Base-by-base conservation (phyloP, 306 rosid species). In the Sicyos baderoa region DNA sequence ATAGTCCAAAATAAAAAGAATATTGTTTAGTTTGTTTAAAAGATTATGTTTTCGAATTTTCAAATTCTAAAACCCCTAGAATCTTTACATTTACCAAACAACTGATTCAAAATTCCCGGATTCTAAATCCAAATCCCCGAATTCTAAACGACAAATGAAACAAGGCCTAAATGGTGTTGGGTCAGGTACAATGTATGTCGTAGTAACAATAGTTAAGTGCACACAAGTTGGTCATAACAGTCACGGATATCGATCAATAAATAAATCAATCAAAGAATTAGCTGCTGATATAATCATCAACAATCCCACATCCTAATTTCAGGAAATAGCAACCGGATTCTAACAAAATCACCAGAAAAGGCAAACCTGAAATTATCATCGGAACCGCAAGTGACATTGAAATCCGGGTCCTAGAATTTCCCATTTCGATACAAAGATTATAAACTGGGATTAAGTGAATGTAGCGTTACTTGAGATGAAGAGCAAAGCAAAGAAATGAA, bases 231-330 rank as follows among this genome's bases (percentile, higher is more conserved):
- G 29, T 3, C 29, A 3, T 1, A 25, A 25, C 29, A 25, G 29
- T 25, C 29, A 3, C 29, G 2, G 3, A 25, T 25, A 25, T 1
- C 29, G 3, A 25, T 1, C 29, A 25, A 25, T n/a, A 47, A 88
- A 82, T 62, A 81, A 78, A 74, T 76, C 81, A 70, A 86, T 74
- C 27, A 89, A 74, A 16, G 88, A 84, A 68, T 89, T 85, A 0
- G 88, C 94, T 0, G 87, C 84, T 0, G 79, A 67, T 23, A 73
- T 29, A 4, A 74, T 87, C 81, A 93, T 81, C 5, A 84, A 76
- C 75, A 93, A 80, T 6, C 69, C 64, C 57, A 2, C 54, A 4
- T 32, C 72, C 63, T 81, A 25, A 93, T 78, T 35, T 81, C 83
- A 45, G 13, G 2, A 72, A 77, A 37, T 15, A 86, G 71, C 14